Conservation (phyloP, 1,139 yeast species). For the Martiniozyma asiatica region DNA sequence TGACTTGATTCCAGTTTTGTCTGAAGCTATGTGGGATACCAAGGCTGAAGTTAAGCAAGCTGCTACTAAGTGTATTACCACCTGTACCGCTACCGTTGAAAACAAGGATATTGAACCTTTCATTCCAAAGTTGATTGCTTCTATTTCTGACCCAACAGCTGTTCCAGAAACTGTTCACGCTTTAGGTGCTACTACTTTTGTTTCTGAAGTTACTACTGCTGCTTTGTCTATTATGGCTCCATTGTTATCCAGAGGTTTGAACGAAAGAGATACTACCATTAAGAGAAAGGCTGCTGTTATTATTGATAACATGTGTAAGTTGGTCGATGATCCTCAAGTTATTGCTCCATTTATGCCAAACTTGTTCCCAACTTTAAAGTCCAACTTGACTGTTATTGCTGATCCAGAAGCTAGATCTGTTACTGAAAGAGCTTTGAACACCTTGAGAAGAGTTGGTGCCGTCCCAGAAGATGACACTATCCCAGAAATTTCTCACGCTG, state of each 20-base stretch:
- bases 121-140: slow-evolving; percentile 92
- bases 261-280: slow-evolving; percentile 98
- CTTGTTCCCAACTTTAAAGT: slow-evolving; percentile 91
- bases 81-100: slow-evolving; percentile 94
- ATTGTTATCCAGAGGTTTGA: slow-evolving; percentile 96
- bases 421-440: slow-evolving; percentile 91
- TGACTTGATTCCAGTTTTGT: slow-evolving; percentile 93
- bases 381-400: slow-evolving; percentile 91
- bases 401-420: slow-evolving; percentile 99
- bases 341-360: slow-evolving; percentile 97
- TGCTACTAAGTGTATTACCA: slow-evolving; percentile 90
- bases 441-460: slow-evolving; percentile 98
- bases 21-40: slow-evolving; percentile 99
- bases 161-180: slow-evolving; percentile 98
- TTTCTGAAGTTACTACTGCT: slow-evolving; percentile 98
- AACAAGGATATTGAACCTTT: slow-evolving; percentile 99
- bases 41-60: slow-evolving; percentile 95
- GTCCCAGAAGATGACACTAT: slow-evolving; percentile 78
- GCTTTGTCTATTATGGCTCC: slow-evolving; percentile 99
- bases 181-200: slow-evolving; percentile 99
- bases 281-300: slow-evolving; percentile 99
- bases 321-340: slow-evolving; percentile 99
- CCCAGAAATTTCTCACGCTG: slow-evolving; percentile 97
- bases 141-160: slow-evolving; percentile 93
- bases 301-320: slow-evolving; percentile 99